Evolutionary conservation across 345 rosid species (phyloP), one percentile per base, ranked within the genome.

Genomic region (Aquilaria yunnanensis): DNA sequence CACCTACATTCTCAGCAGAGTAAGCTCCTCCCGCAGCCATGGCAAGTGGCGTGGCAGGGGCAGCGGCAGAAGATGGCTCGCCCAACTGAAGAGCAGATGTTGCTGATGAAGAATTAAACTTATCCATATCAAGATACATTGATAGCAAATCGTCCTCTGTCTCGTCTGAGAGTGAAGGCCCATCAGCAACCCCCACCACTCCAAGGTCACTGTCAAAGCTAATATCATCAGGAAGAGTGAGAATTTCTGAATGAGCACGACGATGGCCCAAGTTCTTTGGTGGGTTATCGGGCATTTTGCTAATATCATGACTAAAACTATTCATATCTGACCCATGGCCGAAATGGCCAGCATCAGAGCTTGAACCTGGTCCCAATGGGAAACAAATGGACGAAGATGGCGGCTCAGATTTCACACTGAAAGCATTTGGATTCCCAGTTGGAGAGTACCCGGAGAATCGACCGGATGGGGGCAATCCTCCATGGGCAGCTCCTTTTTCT

Each of bases 191-290:
- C 58, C 90, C 95, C 53, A 87, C 91, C 16, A 85, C 87, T 12
- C 96, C 90, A 49, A 87, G 91, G 75, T 88, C 99, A 76, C 89
- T 79, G 63, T 91, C 91, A 58, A 94, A 87, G 78, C 88, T 85
- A 49, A 94, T 80, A 76, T 91, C 97, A 69, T 91, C 96, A 33
- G 99, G 96, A 10, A 87, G 90, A 52, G 85, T 88, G 14, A 94
- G 88, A 67, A 94, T 91, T 58, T 94, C 99, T 0, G 99, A 94
- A 70, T 90, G 97, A 54, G 96, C 93, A 33, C 99, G 85, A 29
- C 99, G 92, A 16, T 94, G 99, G n/a, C 99, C 96, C 43, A 80
- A 47, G 49, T 85, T 85, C 93, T 78, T 91, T 0, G 82, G 83
- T 16, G 97, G 97, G 47, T 86, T 81, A 73, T 91, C 97, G 1